A percentile compares a stretch with the other conserved stretches of the same genome.
Conservation (phyloP, 2,329 filamentous ascomycete species). For the Curvularia sp. region DNA sequence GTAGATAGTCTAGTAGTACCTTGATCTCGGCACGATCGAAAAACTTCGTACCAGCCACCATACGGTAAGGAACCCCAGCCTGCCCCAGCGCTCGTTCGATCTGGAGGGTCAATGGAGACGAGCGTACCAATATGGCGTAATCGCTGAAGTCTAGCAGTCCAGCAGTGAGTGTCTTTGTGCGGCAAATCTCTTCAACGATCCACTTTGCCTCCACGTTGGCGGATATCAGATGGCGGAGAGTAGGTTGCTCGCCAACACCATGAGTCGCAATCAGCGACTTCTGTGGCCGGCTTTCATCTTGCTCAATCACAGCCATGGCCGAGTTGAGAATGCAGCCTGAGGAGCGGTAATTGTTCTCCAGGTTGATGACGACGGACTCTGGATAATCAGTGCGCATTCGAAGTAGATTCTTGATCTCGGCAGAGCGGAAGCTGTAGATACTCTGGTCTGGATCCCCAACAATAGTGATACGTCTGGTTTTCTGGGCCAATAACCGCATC, state of each 20-base stretch:
- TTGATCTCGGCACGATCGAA: constrained; percentile 93
- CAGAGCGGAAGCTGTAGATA: constrained; percentile 94
- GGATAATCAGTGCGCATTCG: constrained; percentile 79
- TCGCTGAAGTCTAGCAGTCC: constrained; percentile 76
- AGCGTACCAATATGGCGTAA: constrained; percentile 85
- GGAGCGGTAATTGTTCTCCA: constrained; percentile 95
- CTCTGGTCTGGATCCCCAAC: constrained; percentile 98
- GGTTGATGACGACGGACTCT: constrained; percentile 78
- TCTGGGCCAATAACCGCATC: constrained; percentile 84
- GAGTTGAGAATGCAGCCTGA: constrained; percentile 82
- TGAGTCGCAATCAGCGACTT: constrained; percentile 84
- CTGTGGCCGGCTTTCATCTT: constrained; percentile 79
- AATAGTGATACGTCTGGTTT: constrained; percentile 79
- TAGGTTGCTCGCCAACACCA: constrained; percentile 77
- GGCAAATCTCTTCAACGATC: constrained; percentile 84
- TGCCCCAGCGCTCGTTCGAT: constrained; percentile 84
- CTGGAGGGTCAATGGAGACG: constrained; percentile 80
- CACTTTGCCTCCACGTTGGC: constrained; percentile 80
- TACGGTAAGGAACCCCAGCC: constrained; percentile 83
- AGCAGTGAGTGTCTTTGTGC: constrained; percentile 74
- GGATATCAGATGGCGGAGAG: constrained; percentile 75
- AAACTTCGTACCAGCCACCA: constrained; percentile 91
- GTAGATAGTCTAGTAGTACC: constrained; percentile 83
- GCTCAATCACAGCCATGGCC: constrained; percentile 86
- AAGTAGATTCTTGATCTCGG: constrained; percentile 86